Evolutionary conservation across 306 rosid genomes (phyloP).

Genomic region (Macrotyloma uniflorum): DNA sequence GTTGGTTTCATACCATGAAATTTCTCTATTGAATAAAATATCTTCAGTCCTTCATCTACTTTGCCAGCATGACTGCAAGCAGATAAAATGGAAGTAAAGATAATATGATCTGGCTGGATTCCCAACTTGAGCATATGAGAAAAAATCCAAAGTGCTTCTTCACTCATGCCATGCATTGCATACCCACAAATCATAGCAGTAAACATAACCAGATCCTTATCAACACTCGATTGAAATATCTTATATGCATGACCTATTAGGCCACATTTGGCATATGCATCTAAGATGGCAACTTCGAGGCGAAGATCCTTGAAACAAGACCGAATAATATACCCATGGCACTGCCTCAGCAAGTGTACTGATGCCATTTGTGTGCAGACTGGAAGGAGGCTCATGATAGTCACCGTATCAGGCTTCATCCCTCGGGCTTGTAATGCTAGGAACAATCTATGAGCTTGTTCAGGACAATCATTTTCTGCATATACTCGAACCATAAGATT

Average conservation of each 20-base stretch:
- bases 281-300: slow-evolving; percentile 75
- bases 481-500: slow-evolving; percentile 82
- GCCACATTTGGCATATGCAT: slow-evolving; percentile 88
- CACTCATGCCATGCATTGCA: slow-evolving; percentile 87
- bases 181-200: slow-evolving; percentile 85
- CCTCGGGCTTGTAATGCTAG: slow-evolving; percentile 63
- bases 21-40: slow-evolving; percentile 73
- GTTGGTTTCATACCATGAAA: slow-evolving; percentile 73
- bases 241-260: slow-evolving; percentile 57
- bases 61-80: slow-evolving; percentile 91
- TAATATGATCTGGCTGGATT: slow-evolving; percentile 69
- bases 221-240: slow-evolving; percentile 57
- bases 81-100: slow-evolving; percentile 72
- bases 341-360: slow-evolving; percentile 62
- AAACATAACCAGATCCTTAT: slow-evolving; percentile 84
- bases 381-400: slow-evolving; percentile 85
- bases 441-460: slow-evolving; percentile 60
- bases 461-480: slow-evolving; percentile 73
- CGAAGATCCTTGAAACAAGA: slow-evolving; percentile 60
- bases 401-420: slow-evolving; percentile 77
- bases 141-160: slow-evolving; percentile 70
- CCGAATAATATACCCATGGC: slow-evolving; percentile 78
- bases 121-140: slow-evolving; percentile 66
- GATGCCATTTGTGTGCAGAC: slow-evolving; percentile 76
- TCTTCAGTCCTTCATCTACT: slow-evolving; percentile 71